phyloP scores from a whole-genome alignment of 163 green algal genomes.

The Chlamydomonas reinhardtii region DNA sequence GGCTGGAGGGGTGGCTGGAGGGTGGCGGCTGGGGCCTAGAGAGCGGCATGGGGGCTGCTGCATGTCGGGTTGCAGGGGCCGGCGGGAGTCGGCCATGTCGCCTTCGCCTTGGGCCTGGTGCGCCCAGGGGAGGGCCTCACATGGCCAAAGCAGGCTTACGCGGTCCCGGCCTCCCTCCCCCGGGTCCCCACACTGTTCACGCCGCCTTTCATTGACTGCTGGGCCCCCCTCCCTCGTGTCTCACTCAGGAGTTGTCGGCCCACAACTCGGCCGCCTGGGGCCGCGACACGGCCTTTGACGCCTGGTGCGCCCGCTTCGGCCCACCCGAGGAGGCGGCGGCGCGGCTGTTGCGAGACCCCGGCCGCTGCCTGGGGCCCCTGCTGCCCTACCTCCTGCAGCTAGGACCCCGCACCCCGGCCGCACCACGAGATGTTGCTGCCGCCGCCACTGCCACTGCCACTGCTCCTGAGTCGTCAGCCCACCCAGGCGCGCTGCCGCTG shows the following conservation, averaged over 20 bases:
- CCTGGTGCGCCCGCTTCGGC: slow-evolving; percentile 45
- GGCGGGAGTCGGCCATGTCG: not conserved
- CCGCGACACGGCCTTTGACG: slow-evolving; percentile 24
- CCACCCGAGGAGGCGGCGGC: slow-evolving; percentile 15
- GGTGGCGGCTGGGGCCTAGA: not conserved
- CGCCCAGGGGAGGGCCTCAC: no score
- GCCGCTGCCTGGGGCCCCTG: slow-evolving; percentile 28
- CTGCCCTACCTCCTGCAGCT: slow-evolving; percentile 25
- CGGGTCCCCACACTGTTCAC: no score
- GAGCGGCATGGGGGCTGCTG: no score
- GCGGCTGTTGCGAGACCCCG: slow-evolving; percentile 23
- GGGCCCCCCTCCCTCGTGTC: no score
- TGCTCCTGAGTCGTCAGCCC: no score
- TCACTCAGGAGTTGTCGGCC: slow-evolving; percentile 19
- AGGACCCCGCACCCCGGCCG: no score
- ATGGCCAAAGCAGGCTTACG: no score
- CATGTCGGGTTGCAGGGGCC: no score
- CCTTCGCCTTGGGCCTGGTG: no score
- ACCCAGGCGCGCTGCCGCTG: not conserved
- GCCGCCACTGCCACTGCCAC: not conserved
- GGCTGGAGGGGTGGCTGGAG: not conserved
- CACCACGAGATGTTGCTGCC: not conserved
- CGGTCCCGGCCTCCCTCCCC: no score
- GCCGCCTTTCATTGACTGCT: no score
- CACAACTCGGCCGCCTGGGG: slow-evolving; percentile 47